These are phyloP conservation scores for Vitis hybrid DNA, from an alignment of 177 flowering plant species.

Conservation along the genomic window DNA sequence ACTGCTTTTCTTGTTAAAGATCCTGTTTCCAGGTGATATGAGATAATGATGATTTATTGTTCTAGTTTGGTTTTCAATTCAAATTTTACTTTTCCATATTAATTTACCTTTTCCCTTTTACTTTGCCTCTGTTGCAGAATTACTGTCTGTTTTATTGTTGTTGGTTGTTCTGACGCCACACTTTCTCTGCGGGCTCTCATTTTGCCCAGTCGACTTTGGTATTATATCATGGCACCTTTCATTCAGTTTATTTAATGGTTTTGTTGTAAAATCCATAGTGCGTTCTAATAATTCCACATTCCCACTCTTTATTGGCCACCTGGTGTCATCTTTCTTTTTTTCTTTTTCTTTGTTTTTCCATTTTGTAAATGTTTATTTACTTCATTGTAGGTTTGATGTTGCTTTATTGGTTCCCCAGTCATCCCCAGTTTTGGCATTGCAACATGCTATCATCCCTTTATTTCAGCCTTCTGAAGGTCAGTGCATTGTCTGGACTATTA, in stretches of 20 bases:
- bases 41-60: neutral
- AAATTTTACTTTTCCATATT: neutral
- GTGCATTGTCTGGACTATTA: conserved; percentile 9
- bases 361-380: neutral
- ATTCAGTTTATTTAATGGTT: neutral
- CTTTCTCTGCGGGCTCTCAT: conserved; percentile 81
- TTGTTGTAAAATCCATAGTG: neutral
- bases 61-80: neutral
- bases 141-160: conserved; percentile 74
- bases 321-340: neutral
- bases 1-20: conserved; percentile 86
- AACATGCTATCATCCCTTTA: conserved; percentile 65
- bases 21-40: conserved; percentile 55
- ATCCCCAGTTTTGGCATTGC: conserved; percentile 82
- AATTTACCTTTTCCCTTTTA: neutral
- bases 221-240: conserved; percentile 9
- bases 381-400: conserved; percentile 83
- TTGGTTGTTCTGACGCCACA: conserved; percentile 93
- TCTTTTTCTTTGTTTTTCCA: neutral
- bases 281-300: neutral
- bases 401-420: conserved; percentile 63
- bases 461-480: conserved; percentile 41
- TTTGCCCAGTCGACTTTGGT: conserved; percentile 88
- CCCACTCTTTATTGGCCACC: too few species aligned
- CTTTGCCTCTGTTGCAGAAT: conserved; percentile 43